These are phyloP conservation scores for Rubia occidens DNA, from an alignment of 305 asterid species.

Conservation along the genomic window DNA sequence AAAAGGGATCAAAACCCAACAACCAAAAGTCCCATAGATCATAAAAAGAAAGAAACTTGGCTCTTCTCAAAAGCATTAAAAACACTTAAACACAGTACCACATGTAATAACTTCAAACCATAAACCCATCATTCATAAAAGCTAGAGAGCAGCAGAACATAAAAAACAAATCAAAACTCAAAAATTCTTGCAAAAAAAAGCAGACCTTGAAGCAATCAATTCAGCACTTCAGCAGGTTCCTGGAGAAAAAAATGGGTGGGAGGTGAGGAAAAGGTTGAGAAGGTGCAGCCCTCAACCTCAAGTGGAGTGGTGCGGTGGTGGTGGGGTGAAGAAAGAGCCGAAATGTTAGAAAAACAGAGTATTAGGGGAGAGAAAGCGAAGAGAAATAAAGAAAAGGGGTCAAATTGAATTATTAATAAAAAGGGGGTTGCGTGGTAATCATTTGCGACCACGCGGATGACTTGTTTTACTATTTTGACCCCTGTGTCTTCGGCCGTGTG, in stretches of 20 bases:
- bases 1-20: background rate
- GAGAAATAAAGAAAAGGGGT: constrained; percentile 36
- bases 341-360: constrained; percentile 12
- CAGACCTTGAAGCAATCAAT: constrained; percentile 20
- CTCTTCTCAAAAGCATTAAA: background rate
- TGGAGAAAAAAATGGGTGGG: background rate
- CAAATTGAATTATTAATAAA: constrained; percentile 43
- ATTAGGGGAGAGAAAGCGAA: background rate
- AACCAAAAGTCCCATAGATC: background rate
- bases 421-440: constrained; percentile 32
- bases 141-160: background rate
- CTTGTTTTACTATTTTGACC: constrained; percentile 21
- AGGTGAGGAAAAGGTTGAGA: background rate
- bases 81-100: background rate
- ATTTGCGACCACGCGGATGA: constrained; percentile 54
- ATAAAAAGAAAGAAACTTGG: background rate
- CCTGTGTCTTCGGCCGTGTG: constrained; percentile 2
- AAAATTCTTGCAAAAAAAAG: constrained; percentile 11
- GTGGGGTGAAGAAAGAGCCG: constrained; percentile 33
- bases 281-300: constrained; percentile 1
- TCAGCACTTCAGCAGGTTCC: background rate
- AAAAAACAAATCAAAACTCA: constrained; percentile 8
- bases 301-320: constrained; percentile 6
- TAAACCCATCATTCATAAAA: background rate
- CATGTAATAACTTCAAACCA: background rate